Evolutionary conservation across 306 rosid species (phyloP).

Genomic region (Prunus davidiana): DNA sequence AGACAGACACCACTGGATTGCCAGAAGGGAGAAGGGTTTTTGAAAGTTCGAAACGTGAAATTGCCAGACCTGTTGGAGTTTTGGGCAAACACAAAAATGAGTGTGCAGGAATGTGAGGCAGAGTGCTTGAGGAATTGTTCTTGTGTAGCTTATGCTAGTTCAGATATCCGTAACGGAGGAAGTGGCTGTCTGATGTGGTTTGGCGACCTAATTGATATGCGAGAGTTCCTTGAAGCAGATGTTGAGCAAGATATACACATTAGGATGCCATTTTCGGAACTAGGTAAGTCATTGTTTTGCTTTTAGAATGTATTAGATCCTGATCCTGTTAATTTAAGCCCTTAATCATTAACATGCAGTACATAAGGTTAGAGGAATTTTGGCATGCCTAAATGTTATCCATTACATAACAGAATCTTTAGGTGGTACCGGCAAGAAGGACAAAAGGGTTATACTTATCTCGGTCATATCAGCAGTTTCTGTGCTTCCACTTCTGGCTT

Average conservation of each 20-base stretch:
- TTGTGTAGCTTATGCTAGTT: conserved; percentile 40
- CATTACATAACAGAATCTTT: background rate
- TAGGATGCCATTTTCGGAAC: conserved; percentile 33
- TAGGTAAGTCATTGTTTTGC: conserved; percentile 14
- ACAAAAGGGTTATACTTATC: background rate
- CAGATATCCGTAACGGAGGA: conserved; percentile 18
- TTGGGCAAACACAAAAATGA: conserved; percentile 25
- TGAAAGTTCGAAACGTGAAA: conserved; percentile 18
- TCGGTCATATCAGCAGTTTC: background rate
- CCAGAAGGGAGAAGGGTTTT: conserved; percentile 27
- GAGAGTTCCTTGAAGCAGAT: background rate
- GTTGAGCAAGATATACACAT: conserved; percentile 28
- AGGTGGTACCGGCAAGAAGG: background rate
- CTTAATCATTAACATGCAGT: too few species aligned
- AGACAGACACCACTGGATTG: conserved; percentile 28
- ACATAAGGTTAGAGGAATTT: too few species aligned
- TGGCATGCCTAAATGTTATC: too few species aligned
- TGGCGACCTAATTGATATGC: conserved; percentile 32
- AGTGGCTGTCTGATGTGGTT: conserved; percentile 43
- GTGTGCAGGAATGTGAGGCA: conserved; percentile 20
- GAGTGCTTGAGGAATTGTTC: conserved; percentile 40
- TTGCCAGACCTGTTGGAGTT: conserved; percentile 29
- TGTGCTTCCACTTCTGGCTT: background rate
- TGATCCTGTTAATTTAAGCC: background rate
- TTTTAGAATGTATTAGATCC: background rate